Percentiles rank a stretch among this genome's conserved stretches.
phyloP scores from a whole-genome alignment of 805 yeast species.

The Yamadazyma laniorum region DNA sequence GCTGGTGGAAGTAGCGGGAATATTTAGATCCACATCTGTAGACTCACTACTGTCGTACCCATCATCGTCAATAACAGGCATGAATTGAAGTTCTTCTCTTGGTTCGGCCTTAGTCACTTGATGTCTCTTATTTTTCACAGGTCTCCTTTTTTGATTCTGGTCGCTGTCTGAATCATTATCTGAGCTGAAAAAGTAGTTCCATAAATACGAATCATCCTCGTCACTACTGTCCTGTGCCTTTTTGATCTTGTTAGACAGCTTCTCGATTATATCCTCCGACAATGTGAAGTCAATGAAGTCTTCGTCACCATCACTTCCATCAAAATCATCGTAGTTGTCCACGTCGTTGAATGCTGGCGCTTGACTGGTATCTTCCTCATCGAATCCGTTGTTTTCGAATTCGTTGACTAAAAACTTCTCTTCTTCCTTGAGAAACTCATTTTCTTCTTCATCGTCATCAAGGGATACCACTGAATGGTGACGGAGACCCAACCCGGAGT shows the following conservation, averaged over 20 bases:
- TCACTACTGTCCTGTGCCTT: constrained; percentile 32
- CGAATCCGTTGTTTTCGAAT: constrained; percentile 46
- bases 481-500: constrained; percentile 15
- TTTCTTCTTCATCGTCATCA: constrained; percentile 36
- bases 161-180: constrained; percentile 30
- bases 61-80: constrained; percentile 20
- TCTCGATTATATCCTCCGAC: constrained; percentile 16
- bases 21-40: constrained; percentile 86
- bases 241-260: constrained; percentile 7
- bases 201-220: constrained; percentile 67
- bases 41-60: constrained; percentile 74
- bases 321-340: constrained; percentile 20
- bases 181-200: constrained; percentile 68
- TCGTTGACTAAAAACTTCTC: constrained; percentile 45
- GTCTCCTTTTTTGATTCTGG: constrained; percentile 19
- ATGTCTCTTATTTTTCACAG: constrained; percentile 18
- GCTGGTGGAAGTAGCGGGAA: constrained; percentile 66
- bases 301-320: constrained; percentile 41
- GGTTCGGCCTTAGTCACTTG: background rate
- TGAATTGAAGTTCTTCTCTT: background rate
- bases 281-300: constrained; percentile 38
- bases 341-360: constrained; percentile 15
- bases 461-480: constrained; percentile 30
- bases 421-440: constrained; percentile 42
- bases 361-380: constrained; percentile 31